Base-by-base conservation (phyloP, 805 yeast genomes). In the Millerago galiae region DNA sequence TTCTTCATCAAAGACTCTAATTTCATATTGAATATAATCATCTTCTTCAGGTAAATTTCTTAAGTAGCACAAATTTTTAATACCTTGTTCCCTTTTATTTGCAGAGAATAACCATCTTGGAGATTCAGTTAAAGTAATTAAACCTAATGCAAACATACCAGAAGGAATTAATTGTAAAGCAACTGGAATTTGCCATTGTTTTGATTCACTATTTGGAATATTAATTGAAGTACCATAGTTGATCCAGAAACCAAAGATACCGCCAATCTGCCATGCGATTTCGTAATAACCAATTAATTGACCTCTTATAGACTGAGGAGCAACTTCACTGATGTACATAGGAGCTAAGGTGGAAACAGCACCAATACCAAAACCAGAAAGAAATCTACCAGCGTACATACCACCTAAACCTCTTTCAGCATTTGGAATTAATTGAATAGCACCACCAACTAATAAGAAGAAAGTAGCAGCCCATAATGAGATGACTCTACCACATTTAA, bases 361-460 rank as follows among this genome's bases (percentile, higher is more conserved):
- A 11, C 82, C 82, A 34, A 74, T 72, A 14, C 79, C 79, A 5
- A 76, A 35, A 4, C 82, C 70, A 7, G 66, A 54, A 21, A 62
- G 47, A n/a, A 72, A 70, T 48, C 82, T 64, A 10, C 82, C 81
- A 3, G 75, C 72, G 47, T 74, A 72, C 49, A 74, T 43, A 54
- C 69, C 66, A 5, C 68, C 71, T 30, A 73, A 60, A 2, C 71
- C 72, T 3, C 45, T 38, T 5, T 24, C 40, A 46, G 2, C 33
- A 30, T 14, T 30, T 15, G 59, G 44, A 16, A 73, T 55, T 18
- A 57, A 54, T 45, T 71, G 59, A 35, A 71, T 63, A 2, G 66
- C 71, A 7, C 71, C 65, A 8, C 79, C 79, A 41, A 71, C 44
- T 1, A 68, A 61, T 35, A 71, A 61, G 30, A 72, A 52, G 17